Evolutionary conservation across 805 yeast species (phyloP).

Genomic region (Candida verbasci): DNA sequence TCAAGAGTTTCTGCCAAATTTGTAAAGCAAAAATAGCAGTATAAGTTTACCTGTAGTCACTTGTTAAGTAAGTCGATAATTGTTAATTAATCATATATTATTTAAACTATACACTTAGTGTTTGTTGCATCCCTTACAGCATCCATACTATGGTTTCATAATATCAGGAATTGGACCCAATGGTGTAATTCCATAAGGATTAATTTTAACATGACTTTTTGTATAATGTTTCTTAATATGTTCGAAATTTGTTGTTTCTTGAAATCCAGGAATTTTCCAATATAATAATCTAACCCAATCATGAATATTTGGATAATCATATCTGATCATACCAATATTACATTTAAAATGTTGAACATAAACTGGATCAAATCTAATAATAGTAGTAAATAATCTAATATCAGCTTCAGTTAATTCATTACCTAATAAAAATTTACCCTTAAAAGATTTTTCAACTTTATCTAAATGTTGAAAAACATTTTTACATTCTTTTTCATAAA

Average conservation of each 20-base stretch:
- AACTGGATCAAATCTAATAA: slow-evolving; percentile 87
- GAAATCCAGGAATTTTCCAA: slow-evolving; percentile 72
- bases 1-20: too few relatives aligned
- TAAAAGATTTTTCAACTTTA: slow-evolving; percentile 54
- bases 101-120: too few relatives aligned
- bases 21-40: too few relatives aligned
- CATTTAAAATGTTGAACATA: slow-evolving; percentile 96
- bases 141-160: too few relatives aligned
- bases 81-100: too few relatives aligned
- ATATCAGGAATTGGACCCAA: neutral
- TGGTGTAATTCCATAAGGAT: slow-evolving; percentile 82
- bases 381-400: slow-evolving; percentile 79
- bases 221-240: slow-evolving; percentile 93
- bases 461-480: slow-evolving; percentile 65
- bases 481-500: slow-evolving; percentile 65
- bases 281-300: slow-evolving; percentile 79
- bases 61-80: too few relatives aligned
- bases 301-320: slow-evolving; percentile 73
- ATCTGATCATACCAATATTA: slow-evolving; percentile 75
- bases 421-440: slow-evolving; percentile 48
- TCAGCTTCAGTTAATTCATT: slow-evolving; percentile 83
- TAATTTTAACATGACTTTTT: slow-evolving; percentile 73
- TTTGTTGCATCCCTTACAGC: too few relatives aligned
- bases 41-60: too few relatives aligned
- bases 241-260: slow-evolving; percentile 75